Evolutionary conservation across 257 asterid species (phyloP).

Genomic region (Striga asiatica): DNA sequence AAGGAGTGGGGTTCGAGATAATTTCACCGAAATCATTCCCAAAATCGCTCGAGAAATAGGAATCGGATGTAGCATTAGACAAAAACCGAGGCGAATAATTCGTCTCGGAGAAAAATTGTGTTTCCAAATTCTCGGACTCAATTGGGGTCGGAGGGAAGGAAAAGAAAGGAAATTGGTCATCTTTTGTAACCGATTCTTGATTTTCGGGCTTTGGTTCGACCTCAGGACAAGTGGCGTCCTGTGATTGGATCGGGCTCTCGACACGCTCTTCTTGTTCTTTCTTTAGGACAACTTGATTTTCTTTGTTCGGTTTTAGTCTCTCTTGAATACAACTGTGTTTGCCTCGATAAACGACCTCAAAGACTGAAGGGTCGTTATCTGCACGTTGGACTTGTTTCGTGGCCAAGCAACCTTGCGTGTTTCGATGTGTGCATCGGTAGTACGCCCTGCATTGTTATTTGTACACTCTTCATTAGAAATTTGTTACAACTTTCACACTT

Average conservation of each 20-base stretch:
- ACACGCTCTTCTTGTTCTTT: constrained; percentile 14
- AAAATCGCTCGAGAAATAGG: constrained; percentile 29
- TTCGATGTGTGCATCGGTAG: constrained; percentile 71
- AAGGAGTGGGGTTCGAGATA: constrained; percentile 39
- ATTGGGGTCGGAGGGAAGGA: constrained; percentile 34
- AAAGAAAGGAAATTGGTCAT: constrained; percentile 24
- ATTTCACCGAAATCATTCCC: constrained; percentile 36
- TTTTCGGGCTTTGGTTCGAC: constrained; percentile 23
- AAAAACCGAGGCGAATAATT: constrained; percentile 25
- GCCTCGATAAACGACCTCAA: constrained; percentile 62
- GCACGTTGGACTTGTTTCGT: constrained; percentile 69
- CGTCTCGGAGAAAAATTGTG: constrained; percentile 13
- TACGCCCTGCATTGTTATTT: constrained; percentile 45
- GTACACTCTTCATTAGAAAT: background rate
- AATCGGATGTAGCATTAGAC: constrained; percentile 37
- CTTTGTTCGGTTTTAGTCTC: constrained; percentile 19
- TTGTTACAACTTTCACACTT: no score
- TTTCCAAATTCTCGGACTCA: constrained; percentile 23
- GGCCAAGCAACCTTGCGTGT: constrained; percentile 70
- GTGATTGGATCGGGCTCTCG: constrained; percentile 7
- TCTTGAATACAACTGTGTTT: constrained; percentile 47
- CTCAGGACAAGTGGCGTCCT: constrained; percentile 1
- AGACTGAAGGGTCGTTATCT: constrained; percentile 35
- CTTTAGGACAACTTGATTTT: background rate
- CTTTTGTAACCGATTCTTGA: constrained; percentile 2